Conservation (phyloP, 768 basidiomycete species). For the Amanita molliuscula region DNA sequence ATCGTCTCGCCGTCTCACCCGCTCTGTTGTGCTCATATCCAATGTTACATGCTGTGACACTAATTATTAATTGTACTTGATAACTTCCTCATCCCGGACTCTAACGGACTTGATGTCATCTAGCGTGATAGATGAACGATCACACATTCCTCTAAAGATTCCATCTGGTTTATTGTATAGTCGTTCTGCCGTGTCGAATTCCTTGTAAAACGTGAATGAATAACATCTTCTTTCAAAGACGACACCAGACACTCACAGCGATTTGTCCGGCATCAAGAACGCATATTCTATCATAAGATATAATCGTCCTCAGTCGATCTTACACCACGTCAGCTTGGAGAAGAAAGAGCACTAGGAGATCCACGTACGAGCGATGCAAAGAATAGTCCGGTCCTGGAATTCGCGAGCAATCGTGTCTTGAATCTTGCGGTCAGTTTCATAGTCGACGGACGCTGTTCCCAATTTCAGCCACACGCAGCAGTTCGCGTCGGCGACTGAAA, state of each 20-base stretch:
- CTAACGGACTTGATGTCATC: conserved; percentile 53
- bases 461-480: conserved; percentile 3
- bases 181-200: conserved; percentile 72
- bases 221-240: background rate
- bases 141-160: conserved; percentile 82
- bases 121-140: conserved; percentile 64
- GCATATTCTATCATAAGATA: conserved; percentile 81
- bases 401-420: conserved; percentile 82
- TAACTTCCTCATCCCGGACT: background rate
- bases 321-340: background rate
- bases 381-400: conserved; percentile 75
- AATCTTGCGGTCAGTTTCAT: conserved; percentile 84
- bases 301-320: conserved; percentile 80
- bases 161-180: conserved; percentile 49
- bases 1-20: too few species aligned
- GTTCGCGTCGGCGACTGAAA: background rate
- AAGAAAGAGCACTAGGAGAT: background rate
- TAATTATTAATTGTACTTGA: conserved; percentile 1
- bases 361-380: conserved; percentile 77
- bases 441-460: conserved; percentile 66
- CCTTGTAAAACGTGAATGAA: conserved; percentile 27
- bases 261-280: conserved; percentile 78
- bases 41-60: conserved; percentile 2
- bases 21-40: conserved; percentile 5
- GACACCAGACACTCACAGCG: conserved; percentile 32